Percentiles rank a stretch among this genome's conserved stretches.
phyloP scores from a whole-genome alignment of 495 filamentous ascomycete genomes.

The Lasiosphaeris hirsuta region DNA sequence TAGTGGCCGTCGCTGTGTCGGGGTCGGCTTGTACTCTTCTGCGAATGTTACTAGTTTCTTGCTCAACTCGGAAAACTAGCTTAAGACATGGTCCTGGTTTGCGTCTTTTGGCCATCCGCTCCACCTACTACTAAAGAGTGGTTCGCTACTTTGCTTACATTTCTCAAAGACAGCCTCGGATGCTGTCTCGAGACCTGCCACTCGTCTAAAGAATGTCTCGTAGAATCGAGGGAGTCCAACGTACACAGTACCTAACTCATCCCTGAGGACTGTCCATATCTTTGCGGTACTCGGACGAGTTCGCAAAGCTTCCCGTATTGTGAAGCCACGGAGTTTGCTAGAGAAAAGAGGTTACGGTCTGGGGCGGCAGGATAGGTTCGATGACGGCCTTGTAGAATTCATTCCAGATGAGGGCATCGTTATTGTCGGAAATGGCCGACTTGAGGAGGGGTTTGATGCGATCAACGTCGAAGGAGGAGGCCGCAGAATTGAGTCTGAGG shows the following conservation, averaged over 20 bases:
- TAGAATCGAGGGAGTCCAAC: constrained; percentile 35
- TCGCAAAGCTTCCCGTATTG: constrained; percentile 43
- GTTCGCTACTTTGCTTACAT: constrained; percentile 33
- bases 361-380: constrained; percentile 37
- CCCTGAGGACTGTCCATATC: constrained; percentile 42
- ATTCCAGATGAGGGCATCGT: constrained; percentile 32
- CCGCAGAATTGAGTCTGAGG: constrained; percentile 18
- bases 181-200: constrained; percentile 30
- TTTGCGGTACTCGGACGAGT: constrained; percentile 42
- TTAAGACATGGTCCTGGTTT: constrained; percentile 29
- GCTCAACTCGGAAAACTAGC: constrained; percentile 37
- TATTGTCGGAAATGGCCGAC: too few species aligned
- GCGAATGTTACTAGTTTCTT: constrained; percentile 32
- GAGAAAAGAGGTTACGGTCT: constrained; percentile 32
- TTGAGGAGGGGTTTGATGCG: too few species aligned
- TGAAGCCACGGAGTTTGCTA: constrained; percentile 39
- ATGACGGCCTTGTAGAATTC: constrained; percentile 30
- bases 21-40: constrained; percentile 13
- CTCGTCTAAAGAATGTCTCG: constrained; percentile 36
- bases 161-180: constrained; percentile 37
- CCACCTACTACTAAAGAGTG: constrained; percentile 30
- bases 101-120: too few species aligned
- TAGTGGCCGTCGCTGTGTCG: constrained; percentile 24
- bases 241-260: constrained; percentile 38
- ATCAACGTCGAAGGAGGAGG: constrained; percentile 36